phyloP scores from a whole-genome alignment of 306 rosid species.

The Purshia tridentata region DNA sequence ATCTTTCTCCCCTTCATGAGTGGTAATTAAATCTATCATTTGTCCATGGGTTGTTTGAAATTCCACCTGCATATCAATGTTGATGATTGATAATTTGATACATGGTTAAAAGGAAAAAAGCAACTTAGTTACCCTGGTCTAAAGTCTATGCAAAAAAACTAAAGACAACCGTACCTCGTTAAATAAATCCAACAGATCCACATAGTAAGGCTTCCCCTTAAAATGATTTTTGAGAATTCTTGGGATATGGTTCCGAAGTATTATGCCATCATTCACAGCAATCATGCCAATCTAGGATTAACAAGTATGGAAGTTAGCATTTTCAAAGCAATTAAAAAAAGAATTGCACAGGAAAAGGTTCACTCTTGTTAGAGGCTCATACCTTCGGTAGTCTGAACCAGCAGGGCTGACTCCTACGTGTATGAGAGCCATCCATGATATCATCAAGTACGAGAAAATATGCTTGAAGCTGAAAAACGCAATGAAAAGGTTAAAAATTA shows the following conservation, averaged over 20 bases:
- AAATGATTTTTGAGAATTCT: conserved; percentile 82
- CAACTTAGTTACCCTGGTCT: neutral
- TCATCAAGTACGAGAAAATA: conserved; percentile 53
- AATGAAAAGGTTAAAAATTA: neutral
- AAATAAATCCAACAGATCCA: conserved; percentile 81
- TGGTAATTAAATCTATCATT: conserved; percentile 91
- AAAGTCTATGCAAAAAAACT: too few relatives aligned
- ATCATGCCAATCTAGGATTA: conserved; percentile 70
- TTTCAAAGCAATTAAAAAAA: conserved; percentile 1
- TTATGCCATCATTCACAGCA: conserved; percentile 79
- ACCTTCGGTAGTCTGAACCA: conserved; percentile 60
- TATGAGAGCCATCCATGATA: conserved; percentile 52
- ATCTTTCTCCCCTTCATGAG: conserved; percentile 88
- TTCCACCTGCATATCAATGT: conserved; percentile 59
- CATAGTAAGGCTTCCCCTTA: conserved; percentile 72
- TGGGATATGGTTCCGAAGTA: conserved; percentile 72
- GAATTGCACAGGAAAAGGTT: conserved; percentile 3
- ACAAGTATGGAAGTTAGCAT: neutral
- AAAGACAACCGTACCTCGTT: conserved; percentile 59
- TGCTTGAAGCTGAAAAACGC: conserved; percentile 44
- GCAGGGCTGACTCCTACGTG: conserved; percentile 54
- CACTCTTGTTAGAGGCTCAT: neutral
- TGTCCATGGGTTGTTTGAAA: conserved; percentile 97
- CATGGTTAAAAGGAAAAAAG: neutral
- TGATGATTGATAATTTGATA: neutral